A percentile compares a stretch with the other conserved stretches of the same genome.
phyloP scores from a whole-genome alignment of 2,329 filamentous ascomycete species.

The Chalara sp. region DNA sequence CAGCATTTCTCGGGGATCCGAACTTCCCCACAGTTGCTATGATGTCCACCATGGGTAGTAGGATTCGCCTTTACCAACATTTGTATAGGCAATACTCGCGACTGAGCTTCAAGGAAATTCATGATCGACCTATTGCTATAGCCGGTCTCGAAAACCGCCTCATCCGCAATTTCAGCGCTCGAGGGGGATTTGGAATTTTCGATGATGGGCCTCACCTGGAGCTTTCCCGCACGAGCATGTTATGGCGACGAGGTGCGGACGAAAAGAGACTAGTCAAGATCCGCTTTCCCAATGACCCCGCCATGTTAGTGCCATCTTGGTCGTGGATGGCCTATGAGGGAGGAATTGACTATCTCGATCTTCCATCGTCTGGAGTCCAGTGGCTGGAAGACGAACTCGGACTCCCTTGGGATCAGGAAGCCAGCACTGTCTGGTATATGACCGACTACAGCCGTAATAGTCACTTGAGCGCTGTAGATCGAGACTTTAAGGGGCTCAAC shows the following conservation, averaged over 20 bases:
- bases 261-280: constrained; percentile 2
- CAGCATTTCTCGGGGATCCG: constrained; percentile 25
- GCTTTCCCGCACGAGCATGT: constrained; percentile 21
- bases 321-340: constrained; percentile 32
- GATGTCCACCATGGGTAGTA: no score
- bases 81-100: constrained; percentile 27
- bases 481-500: no score
- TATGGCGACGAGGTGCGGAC: constrained; percentile 23
- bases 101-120: constrained; percentile 15
- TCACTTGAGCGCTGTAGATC: background rate
- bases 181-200: constrained; percentile 28
- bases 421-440: background rate
- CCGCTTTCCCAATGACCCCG: background rate
- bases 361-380: constrained; percentile 13
- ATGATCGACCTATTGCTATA: constrained; percentile 28
- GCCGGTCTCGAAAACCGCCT: constrained; percentile 27
- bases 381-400: no score
- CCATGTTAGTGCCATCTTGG: constrained; percentile 23
- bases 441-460: background rate
- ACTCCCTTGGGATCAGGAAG: background rate
- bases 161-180: constrained; percentile 12
- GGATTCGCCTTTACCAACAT: constrained; percentile 20
- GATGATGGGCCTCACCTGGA: no score
- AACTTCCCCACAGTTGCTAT: constrained; percentile 21
- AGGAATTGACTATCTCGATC: constrained; percentile 23